Conservation (phyloP, 1,284 basidiomycete genomes). For the Stereum hirsutum region DNA sequence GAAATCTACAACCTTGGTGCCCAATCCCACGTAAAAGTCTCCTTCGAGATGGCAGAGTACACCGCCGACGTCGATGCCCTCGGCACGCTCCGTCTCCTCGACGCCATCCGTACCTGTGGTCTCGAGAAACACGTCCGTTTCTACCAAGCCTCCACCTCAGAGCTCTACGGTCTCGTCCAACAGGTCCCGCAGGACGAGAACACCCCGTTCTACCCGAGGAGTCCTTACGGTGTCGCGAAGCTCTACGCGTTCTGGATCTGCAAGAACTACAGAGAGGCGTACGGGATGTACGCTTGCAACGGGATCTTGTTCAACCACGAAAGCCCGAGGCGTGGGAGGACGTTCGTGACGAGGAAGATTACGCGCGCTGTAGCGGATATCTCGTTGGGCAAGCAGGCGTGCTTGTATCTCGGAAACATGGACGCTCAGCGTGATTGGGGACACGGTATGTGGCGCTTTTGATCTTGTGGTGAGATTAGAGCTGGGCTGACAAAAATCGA, state of each 20-base stretch:
- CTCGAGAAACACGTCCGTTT: constrained; percentile 81
- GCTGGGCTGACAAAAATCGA: no score
- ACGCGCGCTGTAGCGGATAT: constrained; percentile 86
- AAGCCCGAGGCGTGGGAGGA: constrained; percentile 83
- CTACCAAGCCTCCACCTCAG: constrained; percentile 91
- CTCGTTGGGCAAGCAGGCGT: constrained; percentile 73
- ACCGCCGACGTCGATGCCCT: constrained; percentile 90
- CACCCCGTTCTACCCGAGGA: constrained; percentile 90
- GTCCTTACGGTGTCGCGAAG: constrained; percentile 88
- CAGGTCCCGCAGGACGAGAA: constrained; percentile 82
- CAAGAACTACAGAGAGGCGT: constrained; percentile 88
- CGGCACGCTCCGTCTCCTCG: constrained; percentile 84
- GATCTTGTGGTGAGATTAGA: no score
- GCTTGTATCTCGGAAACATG: constrained; percentile 85
- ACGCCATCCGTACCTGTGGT: constrained; percentile 88
- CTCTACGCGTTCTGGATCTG: constrained; percentile 85
- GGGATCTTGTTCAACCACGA: constrained; percentile 94
- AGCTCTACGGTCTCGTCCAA: constrained; percentile 89
- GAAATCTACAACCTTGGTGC: constrained; percentile 95
- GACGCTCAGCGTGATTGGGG: constrained; percentile 93
- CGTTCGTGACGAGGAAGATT: constrained; percentile 92
- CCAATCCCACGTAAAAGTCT: constrained; percentile 95
- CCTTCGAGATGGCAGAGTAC: constrained; percentile 96
- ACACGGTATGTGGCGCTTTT: constrained; percentile 45
- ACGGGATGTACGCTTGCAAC: constrained; percentile 88